Evolutionary conservation across 2,329 filamentous ascomycete genomes (phyloP).

Genomic region (Beauveria pseudobassiana): DNA sequence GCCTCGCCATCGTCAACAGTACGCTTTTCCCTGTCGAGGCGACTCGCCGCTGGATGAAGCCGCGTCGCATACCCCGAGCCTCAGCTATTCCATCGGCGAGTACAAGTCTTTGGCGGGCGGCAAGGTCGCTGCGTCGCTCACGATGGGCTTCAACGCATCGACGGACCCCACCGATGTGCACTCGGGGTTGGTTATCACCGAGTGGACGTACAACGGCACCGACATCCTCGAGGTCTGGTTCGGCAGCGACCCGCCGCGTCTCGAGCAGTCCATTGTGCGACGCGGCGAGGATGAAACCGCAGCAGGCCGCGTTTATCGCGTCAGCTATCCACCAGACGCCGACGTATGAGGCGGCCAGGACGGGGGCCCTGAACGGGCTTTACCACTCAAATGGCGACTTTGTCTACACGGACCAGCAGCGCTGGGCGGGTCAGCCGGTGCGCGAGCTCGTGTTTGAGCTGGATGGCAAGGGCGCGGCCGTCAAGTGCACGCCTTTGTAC

Average conservation of each 20-base stretch:
- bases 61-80: slow-evolving; percentile 28
- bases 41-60: slow-evolving; percentile 30
- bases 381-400: slow-evolving; percentile 1
- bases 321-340: not conserved
- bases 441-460: slow-evolving; percentile 3
- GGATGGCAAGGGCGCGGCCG: not conserved
- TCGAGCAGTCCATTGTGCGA: not conserved
- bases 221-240: slow-evolving; percentile 5
- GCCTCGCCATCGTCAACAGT: slow-evolving; percentile 3
- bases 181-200: slow-evolving; percentile 4
- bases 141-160: slow-evolving; percentile 10
- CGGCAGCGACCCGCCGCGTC: not conserved
- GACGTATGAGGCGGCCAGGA: not conserved
- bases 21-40: not conserved
- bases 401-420: not conserved
- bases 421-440: not conserved
- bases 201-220: slow-evolving; percentile 15
- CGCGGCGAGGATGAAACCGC: not conserved
- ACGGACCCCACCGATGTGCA: slow-evolving; percentile 8
- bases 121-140: slow-evolving; percentile 11
- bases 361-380: not conserved
- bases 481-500: not conserved
- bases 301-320: not conserved
- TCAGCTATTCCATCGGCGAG: slow-evolving; percentile 26
- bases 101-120: slow-evolving; percentile 8